Evolutionary conservation across 2,329 filamentous ascomycete genomes (phyloP).

Genomic region (Aspergillus tanneri): DNA sequence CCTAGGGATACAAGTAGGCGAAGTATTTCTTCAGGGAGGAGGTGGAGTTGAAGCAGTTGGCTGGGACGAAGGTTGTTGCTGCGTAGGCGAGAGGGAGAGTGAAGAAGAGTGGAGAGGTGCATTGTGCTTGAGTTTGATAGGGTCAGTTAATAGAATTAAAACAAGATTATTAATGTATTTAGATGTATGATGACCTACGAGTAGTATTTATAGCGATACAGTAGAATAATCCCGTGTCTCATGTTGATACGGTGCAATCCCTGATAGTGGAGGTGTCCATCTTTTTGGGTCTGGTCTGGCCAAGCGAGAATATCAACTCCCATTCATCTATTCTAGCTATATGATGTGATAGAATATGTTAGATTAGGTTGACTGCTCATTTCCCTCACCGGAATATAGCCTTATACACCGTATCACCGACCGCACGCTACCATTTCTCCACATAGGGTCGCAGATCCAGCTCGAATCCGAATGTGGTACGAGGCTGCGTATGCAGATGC

Average conservation of each 20-base stretch:
- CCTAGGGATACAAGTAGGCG: conserved; percentile 58
- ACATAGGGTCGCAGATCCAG: conserved; percentile 76
- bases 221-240: too few species aligned
- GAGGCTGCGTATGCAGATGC: conserved; percentile 76
- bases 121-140: not conserved
- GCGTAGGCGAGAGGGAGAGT: conserved; percentile 12
- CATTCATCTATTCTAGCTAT: not conserved
- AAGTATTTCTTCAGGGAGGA: conserved; percentile 44
- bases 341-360: not conserved
- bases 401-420: not conserved
- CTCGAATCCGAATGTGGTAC: conserved; percentile 77
- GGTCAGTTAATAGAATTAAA: too few species aligned
- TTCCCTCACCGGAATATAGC: not conserved
- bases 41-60: conserved; percentile 32
- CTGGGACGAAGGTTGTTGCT: conserved; percentile 23
- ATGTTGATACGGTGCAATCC: too few species aligned
- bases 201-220: too few species aligned
- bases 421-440: conserved; percentile 69
- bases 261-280: not conserved
- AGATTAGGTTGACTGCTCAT: not conserved
- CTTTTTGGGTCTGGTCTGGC: not conserved
- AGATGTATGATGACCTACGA: too few species aligned
- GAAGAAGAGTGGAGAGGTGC: conserved; percentile 4
- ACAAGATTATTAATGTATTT: too few species aligned
- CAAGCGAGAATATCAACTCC: not conserved